phyloP scores from a whole-genome alignment of 306 rosid genomes.

The Vigna nakashimae region DNA sequence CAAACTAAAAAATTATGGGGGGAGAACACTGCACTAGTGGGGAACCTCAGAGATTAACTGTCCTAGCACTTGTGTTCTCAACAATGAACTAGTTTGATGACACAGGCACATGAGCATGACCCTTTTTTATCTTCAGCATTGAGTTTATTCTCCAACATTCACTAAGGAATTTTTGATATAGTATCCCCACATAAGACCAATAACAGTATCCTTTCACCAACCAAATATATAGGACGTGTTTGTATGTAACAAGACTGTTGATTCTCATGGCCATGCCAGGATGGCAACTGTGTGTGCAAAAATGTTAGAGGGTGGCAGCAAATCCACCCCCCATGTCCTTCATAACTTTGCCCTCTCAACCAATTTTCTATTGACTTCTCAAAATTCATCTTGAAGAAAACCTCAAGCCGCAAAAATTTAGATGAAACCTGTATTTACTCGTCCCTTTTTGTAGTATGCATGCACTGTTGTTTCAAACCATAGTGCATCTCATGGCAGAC shows the following conservation, averaged over 20 bases:
- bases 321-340: constrained; percentile 50
- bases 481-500: constrained; percentile 50
- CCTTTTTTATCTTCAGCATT: constrained; percentile 52
- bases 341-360: constrained; percentile 55
- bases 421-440: constrained; percentile 56
- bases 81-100: constrained; percentile 62
- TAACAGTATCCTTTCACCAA: constrained; percentile 63
- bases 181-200: constrained; percentile 61
- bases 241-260: constrained; percentile 75
- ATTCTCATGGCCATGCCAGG: constrained; percentile 56
- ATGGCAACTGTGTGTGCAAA: constrained; percentile 54
- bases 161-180: constrained; percentile 58
- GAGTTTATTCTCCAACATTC: constrained; percentile 63
- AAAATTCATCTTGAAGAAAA: constrained; percentile 54
- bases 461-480: constrained; percentile 43
- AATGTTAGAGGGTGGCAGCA: constrained; percentile 54
- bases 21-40: constrained; percentile 61
- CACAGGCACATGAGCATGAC: constrained; percentile 46
- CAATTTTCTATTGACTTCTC: constrained; percentile 58
- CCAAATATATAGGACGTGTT: constrained; percentile 66
- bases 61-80: constrained; percentile 63
- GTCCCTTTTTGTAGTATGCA: constrained; percentile 33
- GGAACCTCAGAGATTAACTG: constrained; percentile 58
- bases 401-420: constrained; percentile 56
- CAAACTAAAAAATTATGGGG: constrained; percentile 53